Percentiles rank a stretch among this genome's conserved stretches.
These are phyloP conservation scores for Cytospora piceae DNA, from an alignment of 2,329 filamentous ascomycete genomes.

Conservation along the genomic window DNA sequence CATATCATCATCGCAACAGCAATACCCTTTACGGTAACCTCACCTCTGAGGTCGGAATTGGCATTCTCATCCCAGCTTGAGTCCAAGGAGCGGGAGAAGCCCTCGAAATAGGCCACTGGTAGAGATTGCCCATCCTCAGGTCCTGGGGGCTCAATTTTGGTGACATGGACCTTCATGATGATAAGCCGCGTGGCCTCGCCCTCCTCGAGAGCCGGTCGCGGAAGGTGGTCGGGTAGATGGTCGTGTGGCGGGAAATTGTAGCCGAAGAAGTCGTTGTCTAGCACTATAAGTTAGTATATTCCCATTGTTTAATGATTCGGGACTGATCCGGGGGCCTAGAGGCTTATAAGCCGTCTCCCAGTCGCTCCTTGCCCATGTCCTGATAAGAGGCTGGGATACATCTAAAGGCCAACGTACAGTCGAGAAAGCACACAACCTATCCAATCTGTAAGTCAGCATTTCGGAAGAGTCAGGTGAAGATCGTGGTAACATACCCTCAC, in stretches of 20 bases:
- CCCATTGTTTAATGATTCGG: background rate
- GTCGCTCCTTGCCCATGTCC: background rate
- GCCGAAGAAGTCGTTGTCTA: conserved; percentile 64
- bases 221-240: conserved; percentile 46
- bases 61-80: conserved; percentile 70
- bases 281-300: background rate
- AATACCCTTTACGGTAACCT: conserved; percentile 30
- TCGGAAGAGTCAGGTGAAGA: background rate
- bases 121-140: conserved; percentile 59
- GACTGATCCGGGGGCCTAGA: background rate
- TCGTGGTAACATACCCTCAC: conserved; percentile 56
- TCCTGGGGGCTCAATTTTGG: conserved; percentile 61
- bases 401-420: conserved; percentile 47
- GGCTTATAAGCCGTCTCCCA: background rate
- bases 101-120: conserved; percentile 71
- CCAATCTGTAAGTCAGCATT: background rate
- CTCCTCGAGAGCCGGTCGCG: conserved; percentile 58
- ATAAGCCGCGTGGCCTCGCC: conserved; percentile 74
- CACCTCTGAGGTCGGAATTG: conserved; percentile 68
- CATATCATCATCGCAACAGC: conserved; percentile 5
- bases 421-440: conserved; percentile 55
- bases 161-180: conserved; percentile 67
- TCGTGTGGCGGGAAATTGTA: conserved; percentile 67
- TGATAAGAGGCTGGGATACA: conserved; percentile 63
- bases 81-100: conserved; percentile 64